Conservation (phyloP, 495 filamentous ascomycete genomes). For the Glonium stellatum region DNA sequence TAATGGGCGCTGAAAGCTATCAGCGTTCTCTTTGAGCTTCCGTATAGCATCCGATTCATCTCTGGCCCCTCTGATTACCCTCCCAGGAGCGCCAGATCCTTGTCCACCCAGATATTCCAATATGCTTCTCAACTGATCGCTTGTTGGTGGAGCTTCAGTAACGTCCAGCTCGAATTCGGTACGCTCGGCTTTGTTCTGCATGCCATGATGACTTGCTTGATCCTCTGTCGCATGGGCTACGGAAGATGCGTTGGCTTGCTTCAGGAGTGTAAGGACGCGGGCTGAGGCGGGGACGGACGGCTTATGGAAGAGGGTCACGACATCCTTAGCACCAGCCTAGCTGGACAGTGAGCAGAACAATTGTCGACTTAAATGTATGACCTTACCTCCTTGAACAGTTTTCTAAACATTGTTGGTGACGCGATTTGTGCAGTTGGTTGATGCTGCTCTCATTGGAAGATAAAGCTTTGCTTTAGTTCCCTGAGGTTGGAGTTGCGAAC, state of each 20-base stretch:
- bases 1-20: slow-evolving; percentile 60
- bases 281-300: slow-evolving; percentile 57
- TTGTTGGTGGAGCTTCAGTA: slow-evolving; percentile 70
- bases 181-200: slow-evolving; percentile 48
- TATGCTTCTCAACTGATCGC: slow-evolving; percentile 78
- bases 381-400: slow-evolving; percentile 35
- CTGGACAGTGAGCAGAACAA: slow-evolving; percentile 7
- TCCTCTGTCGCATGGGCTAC: slow-evolving; percentile 55
- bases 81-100: slow-evolving; percentile 46
- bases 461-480: not conserved
- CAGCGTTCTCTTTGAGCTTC: slow-evolving; percentile 50
- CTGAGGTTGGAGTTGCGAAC: not conserved
- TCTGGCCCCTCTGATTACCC: slow-evolving; percentile 63
- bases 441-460: not conserved
- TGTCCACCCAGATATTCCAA: slow-evolving; percentile 62
- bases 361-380: not conserved
- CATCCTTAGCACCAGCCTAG: slow-evolving; percentile 49
- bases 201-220: slow-evolving; percentile 54
- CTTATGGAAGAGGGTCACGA: slow-evolving; percentile 93
- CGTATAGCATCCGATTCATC: slow-evolving; percentile 68
- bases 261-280: slow-evolving; percentile 63
- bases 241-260: slow-evolving; percentile 60
- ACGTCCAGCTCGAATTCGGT: slow-evolving; percentile 80
- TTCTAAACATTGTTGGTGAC: slow-evolving; percentile 23
- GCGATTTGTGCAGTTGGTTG: not conserved